These are phyloP conservation scores for Aspergillus bridgeri DNA, from an alignment of 495 filamentous ascomycete genomes.

Conservation along the genomic window DNA sequence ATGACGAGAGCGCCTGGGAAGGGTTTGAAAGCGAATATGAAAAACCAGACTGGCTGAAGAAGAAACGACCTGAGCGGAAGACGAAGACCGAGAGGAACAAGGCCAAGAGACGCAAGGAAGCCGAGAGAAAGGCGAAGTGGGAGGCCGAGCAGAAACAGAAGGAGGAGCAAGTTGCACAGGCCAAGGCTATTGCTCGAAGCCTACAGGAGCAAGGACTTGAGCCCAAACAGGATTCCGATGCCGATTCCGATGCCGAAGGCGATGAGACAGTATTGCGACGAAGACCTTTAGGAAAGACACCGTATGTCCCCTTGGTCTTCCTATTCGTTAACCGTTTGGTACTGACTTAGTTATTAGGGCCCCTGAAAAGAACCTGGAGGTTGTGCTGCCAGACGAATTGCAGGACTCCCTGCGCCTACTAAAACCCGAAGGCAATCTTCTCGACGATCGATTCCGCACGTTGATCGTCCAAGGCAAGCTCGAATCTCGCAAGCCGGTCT, in stretches of 20 bases:
- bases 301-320: constrained; percentile 20
- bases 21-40: constrained; percentile 71
- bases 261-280: constrained; percentile 61
- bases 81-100: constrained; percentile 82
- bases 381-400: constrained; percentile 90
- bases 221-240: constrained; percentile 42
- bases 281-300: constrained; percentile 70
- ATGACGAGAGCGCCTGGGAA: constrained; percentile 88
- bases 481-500: constrained; percentile 72
- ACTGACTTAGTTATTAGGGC: constrained; percentile 47
- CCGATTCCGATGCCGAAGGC: constrained; percentile 53
- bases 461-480: constrained; percentile 85
- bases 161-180: constrained; percentile 58
- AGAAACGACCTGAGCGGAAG: constrained; percentile 76
- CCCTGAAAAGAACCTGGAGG: constrained; percentile 75
- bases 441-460: constrained; percentile 88
- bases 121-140: constrained; percentile 67
- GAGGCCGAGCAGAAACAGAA: constrained; percentile 68
- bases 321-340: neutral
- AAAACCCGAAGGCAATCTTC: constrained; percentile 90
- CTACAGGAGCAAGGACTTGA: constrained; percentile 56
- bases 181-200: constrained; percentile 62
- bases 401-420: constrained; percentile 83
- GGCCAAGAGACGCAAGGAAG: constrained; percentile 80
- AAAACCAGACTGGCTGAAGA: constrained; percentile 57